Evolutionary conservation across 2,329 filamentous ascomycete species (phyloP).

Genomic region (Diaporthe batatas): DNA sequence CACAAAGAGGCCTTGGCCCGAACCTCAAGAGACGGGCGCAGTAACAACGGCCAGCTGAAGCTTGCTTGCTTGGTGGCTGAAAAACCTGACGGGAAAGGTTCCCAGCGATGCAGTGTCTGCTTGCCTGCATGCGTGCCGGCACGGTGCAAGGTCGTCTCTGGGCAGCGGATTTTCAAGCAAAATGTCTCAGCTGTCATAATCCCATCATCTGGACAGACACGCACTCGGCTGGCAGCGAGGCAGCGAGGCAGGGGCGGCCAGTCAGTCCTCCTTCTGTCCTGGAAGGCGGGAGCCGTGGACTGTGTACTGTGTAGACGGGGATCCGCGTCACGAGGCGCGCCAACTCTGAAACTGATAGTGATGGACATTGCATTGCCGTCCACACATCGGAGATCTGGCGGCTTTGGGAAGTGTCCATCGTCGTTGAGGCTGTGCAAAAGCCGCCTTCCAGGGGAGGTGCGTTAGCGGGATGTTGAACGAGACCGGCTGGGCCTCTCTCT

Average conservation of each 20-base stretch:
- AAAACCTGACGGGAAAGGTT: not conserved
- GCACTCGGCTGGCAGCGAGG: not conserved
- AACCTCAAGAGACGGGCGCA: conserved; percentile 18
- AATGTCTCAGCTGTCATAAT: conserved; percentile 1
- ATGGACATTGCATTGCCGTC: conserved; percentile 42
- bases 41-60: conserved; percentile 2
- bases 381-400: conserved; percentile 42
- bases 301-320: conserved; percentile 13
- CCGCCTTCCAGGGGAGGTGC: conserved; percentile 27
- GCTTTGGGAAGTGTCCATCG: conserved; percentile 39
- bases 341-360: conserved; percentile 41
- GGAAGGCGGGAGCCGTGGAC: not conserved
- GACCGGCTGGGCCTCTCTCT: conserved; percentile 26
- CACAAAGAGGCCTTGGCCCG: conserved; percentile 22
- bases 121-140: not conserved
- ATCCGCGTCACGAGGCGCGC: conserved; percentile 38
- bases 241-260: not conserved
- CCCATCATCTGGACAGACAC: not conserved
- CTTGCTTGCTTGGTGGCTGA: conserved; percentile 1
- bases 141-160: not conserved
- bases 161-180: not conserved
- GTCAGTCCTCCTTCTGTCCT: conserved; percentile 8
- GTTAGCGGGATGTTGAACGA: conserved; percentile 37
- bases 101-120: not conserved
- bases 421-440: conserved; percentile 42